Evolutionary conservation across 1,139 yeast genomes (phyloP).

Genomic region (Lodderomyces oxycetoniae): DNA sequence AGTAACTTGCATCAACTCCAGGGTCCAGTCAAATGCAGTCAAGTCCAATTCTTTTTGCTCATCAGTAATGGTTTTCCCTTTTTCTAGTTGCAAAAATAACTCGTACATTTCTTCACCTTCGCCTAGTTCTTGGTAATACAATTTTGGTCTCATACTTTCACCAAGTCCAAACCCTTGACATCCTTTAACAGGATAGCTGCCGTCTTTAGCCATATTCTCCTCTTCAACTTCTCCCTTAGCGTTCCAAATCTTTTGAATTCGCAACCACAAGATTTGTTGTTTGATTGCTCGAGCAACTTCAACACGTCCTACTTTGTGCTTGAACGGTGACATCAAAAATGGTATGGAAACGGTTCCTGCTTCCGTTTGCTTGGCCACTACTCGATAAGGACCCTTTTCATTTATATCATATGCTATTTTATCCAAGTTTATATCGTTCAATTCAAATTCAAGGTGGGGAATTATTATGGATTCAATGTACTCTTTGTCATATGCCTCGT

Average conservation of each 20-base stretch:
- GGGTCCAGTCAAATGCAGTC: conserved; percentile 21
- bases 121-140: conserved; percentile 25
- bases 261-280: conserved; percentile 29
- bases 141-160: conserved; percentile 27
- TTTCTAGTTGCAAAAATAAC: conserved; percentile 16
- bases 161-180: conserved; percentile 26
- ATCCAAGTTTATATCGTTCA: conserved; percentile 28
- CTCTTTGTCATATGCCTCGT: conserved; percentile 27
- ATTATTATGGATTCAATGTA: conserved; percentile 32
- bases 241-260: conserved; percentile 16
- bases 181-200: conserved; percentile 26
- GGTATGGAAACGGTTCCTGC: conserved; percentile 34
- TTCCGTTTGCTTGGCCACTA: conserved; percentile 25
- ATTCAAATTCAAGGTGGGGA: conserved; percentile 34
- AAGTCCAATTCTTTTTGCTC: conserved; percentile 4
- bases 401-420: conserved; percentile 20
- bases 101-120: conserved; percentile 39
- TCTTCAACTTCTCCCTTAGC: conserved; percentile 9
- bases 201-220: conserved; percentile 19
- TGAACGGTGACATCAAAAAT: conserved; percentile 27
- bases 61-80: background rate
- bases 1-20: conserved; percentile 20
- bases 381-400: conserved; percentile 36
- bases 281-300: conserved; percentile 32
- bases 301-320: conserved; percentile 18